phyloP scores from a whole-genome alignment of 2,329 filamentous ascomycete species.

The Calonectria pteridis region DNA sequence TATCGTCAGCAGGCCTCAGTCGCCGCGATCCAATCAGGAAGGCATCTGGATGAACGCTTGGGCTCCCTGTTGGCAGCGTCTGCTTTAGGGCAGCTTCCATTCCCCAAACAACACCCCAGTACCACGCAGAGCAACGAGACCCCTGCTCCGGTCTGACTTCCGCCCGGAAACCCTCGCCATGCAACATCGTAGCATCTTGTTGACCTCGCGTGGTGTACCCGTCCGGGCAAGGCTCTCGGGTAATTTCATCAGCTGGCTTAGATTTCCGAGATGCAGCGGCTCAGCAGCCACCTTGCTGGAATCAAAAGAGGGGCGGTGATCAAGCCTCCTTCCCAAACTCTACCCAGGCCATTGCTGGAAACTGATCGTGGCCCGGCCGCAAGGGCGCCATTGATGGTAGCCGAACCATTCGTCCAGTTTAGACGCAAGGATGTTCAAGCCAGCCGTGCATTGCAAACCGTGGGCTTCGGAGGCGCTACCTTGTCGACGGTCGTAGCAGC shows the following conservation, averaged over 20 bases:
- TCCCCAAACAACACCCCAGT: not conserved
- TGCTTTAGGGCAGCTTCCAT: not conserved
- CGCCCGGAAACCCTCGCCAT: not conserved
- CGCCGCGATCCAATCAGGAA: conserved; percentile 11
- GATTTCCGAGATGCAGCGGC: conserved; percentile 31
- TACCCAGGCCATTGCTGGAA: conserved; percentile 30
- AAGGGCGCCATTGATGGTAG: conserved; percentile 26
- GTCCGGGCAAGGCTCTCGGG: conserved; percentile 22
- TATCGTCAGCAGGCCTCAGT: conserved; percentile 27
- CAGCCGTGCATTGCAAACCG: conserved; percentile 5
- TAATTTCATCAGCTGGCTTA: conserved; percentile 9
- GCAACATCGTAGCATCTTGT: conserved; percentile 9
- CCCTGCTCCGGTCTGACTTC: conserved; percentile 5
- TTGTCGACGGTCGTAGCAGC: not conserved
- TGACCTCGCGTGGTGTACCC: conserved; percentile 14
- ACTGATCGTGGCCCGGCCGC: conserved; percentile 37
- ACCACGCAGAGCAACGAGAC: not conserved
- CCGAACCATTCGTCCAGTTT: conserved; percentile 33
- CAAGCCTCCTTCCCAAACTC: not conserved
- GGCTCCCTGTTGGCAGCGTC: conserved; percentile 1
- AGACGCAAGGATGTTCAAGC: conserved; percentile 31
- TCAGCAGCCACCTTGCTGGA: conserved; percentile 36
- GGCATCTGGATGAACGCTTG: not conserved
- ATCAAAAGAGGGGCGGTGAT: conserved; percentile 32
- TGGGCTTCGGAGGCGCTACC: conserved; percentile 2